Evolutionary conservation across 768 basidiomycete genomes (phyloP), one percentile per base, ranked within the genome.

Genomic region (Suillus subaureus): DNA sequence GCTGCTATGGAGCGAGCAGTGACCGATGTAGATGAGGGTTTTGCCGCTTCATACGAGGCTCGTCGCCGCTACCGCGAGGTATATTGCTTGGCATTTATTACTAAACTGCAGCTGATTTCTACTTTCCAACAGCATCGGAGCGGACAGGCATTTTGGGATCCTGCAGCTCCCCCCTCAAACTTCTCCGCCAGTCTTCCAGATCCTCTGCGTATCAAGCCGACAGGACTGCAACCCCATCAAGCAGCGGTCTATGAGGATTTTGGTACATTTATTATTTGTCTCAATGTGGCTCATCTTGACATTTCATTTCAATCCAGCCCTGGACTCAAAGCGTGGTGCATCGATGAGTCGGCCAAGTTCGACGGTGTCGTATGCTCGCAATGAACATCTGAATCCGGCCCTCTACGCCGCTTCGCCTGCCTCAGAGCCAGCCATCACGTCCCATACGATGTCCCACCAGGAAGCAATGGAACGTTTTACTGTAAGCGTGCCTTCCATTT

Each of bases 1-100:
- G 96, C 96, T 6, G 97, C 97, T 0, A 97, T 97, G 92, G 96
- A 99, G 71, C 88, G 94, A 65, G 96, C 96, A 8, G 87, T 94
- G 61, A 85, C 88, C 4, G 97, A 99, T 71, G 92, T 97, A 8
- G 97, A 99, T 74, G 95, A 97, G 67, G 89, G 87, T 28, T 93
- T 99, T 67, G 83, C 86, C 2, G 68, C 86, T 31, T 92, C 95
- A 12, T 97, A 96, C 72, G 91, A 95, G 40, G 83, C 84, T 55
- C 86, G 97, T 62, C 87, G 92, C 64, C 89, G 91, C 56, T 95
- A 99, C 74, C 87, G 94, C 64, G 95, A 97, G 83, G 89, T 91
- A 65, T 62, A 82, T 79, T 18, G 23, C 49, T 43, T 45, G 40
- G 18, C 11, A 21, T 31, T 23, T 39, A 18, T 33, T 40, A 21